Base-by-base conservation (phyloP, 176 grass and related monocot genomes). In the Miscanthus lutarioriparius region DNA sequence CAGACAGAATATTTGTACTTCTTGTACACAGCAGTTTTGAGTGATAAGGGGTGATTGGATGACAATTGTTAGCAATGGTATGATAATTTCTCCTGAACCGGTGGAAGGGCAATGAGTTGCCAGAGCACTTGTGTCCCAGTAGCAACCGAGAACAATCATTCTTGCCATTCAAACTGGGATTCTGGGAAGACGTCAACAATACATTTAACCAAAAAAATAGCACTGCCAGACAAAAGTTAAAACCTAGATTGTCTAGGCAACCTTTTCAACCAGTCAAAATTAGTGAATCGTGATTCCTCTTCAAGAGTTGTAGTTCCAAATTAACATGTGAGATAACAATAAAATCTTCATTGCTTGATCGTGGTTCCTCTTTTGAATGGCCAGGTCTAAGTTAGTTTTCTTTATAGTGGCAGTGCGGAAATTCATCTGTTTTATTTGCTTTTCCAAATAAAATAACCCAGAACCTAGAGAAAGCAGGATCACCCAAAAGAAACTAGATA, bases 51-150 rank as follows among this genome's bases (percentile, higher is more conserved):
- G 47, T 41, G 12, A 76, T 6, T 58, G 73, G 63, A 38, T 63
- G 35, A 14, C n/a, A 80, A 67, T 54, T 64, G 53, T 79, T 72
- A 47, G 47, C 16, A 67, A 19, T 32, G 25, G 7, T 61, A 43
- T 32, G 36, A 41, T 33, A 35, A 48, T 38, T 74, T 40, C 44
- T 58, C 45, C 66, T 64, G 8, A 70, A 72, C 4, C 2, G 0
- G 2, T 3, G 22, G 13, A 78, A 33, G 23, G 40, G 25, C 56
- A 88, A 51, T 63, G 19, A 10, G 13, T 32, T 87, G 70, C 27
- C 76, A 63, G 67, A 78, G 80, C 80, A 41, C 51, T 30, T 77
- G 53, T 14, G 69, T 78, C 58, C 51, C 12, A 88, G 84, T 23
- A 86, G 40, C 32, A 72, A 77, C 40, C 9, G 36, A 61, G 49